Evolutionary conservation across 2,329 filamentous ascomycete species (phyloP), one percentile per base, ranked within the genome.

Genomic region (Aspergillus pseudoterreus): DNA sequence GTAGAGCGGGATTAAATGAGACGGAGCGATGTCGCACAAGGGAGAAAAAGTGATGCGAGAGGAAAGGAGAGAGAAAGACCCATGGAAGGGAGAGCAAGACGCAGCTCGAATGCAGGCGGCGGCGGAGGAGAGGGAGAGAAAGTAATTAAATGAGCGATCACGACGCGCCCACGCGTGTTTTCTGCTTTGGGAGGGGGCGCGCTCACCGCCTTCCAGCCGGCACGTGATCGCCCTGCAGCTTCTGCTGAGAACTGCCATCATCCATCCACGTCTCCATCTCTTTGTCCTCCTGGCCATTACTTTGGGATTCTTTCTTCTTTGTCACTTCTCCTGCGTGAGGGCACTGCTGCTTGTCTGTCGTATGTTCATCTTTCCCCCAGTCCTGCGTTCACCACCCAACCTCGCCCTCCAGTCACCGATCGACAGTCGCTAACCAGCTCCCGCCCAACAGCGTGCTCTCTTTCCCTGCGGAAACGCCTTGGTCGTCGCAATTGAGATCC

Each of bases 121-220:
- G 35, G 14, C n/a, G 35, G 14, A 38, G 12, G 35, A 38, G 35
- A 38, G 15, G 35, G 9, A n/a, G 35, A 38, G 14, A 6, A 42
- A 56, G 43, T 39, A 56, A 59, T 57, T 60, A 60, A 60, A 51
- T 52, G 42, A 51, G 51, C 47, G 43, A 53, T 44, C 45, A 51
- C 58, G 53, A 60, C 58, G 57, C 51, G 52, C 62, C 63, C 62
- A 62, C 63, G 64, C 65, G 63, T 56, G 57, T 55, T 59, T 49
- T 48, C 27, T 30, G 9, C 12, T 17, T 38, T n/a, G 14, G 35
- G 35, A 17, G 14, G 35, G 47, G 52, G 55, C 56, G 59, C 54
- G 53, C 53, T 59, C 59, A 68, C 67, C 65, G 65, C 63, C 63
- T 58, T 35, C 1, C 43, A 38, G 50, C 3, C 35, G 6, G 5